Conservation (phyloP, 345 rosid genomes). For the Salix dunnii region DNA sequence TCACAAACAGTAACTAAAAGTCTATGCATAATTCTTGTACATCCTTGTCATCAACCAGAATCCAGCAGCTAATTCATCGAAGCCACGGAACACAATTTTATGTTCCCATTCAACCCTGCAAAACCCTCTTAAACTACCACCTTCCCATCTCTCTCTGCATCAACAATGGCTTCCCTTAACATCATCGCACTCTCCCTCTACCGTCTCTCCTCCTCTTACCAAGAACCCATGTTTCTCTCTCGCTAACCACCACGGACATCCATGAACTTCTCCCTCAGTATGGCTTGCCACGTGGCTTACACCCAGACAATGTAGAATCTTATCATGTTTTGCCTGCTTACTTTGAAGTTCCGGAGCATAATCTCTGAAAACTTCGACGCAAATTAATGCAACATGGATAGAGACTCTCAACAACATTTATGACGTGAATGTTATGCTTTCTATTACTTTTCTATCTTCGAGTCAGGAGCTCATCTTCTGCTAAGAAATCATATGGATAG, state of each 20-base stretch:
- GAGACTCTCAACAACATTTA: background rate
- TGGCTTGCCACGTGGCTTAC: conserved; percentile 68
- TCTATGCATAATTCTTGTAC: background rate
- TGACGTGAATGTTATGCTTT: background rate
- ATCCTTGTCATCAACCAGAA: background rate
- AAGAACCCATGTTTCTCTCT: conserved; percentile 22
- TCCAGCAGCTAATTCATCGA: background rate
- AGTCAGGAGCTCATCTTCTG: background rate
- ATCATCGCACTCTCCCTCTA: conserved; percentile 3
- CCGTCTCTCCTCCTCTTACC: conserved; percentile 19
- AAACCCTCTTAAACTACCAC: background rate
- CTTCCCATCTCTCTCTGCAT: background rate
- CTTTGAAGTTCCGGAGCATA: background rate
- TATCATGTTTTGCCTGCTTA: conserved; percentile 7
- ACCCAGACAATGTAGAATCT: conserved; percentile 55
- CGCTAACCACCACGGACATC: conserved; percentile 33
- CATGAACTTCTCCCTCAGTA: conserved; percentile 65
- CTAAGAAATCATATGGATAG: background rate
- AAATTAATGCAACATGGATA: background rate
- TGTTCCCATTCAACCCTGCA: background rate
- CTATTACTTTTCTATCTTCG: too few relatives aligned
- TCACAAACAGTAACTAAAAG: too few relatives aligned
- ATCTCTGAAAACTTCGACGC: background rate
- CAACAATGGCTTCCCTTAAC: conserved; percentile 12
- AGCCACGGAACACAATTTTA: background rate